phyloP scores from a whole-genome alignment of 2,329 filamentous ascomycete species.

The Fonsecaea erecta region DNA sequence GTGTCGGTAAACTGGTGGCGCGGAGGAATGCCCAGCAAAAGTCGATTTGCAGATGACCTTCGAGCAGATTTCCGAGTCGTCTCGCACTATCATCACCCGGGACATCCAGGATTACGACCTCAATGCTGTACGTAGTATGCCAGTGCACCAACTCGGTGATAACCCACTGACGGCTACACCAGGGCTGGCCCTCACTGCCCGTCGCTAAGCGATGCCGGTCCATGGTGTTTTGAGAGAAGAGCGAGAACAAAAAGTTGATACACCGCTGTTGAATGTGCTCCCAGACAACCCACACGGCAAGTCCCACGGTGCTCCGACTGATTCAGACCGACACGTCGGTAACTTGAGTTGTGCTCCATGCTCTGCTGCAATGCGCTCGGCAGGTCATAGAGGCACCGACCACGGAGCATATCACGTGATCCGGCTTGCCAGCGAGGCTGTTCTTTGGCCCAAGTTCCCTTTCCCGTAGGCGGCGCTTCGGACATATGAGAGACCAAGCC shows the following conservation, averaged over 20 bases:
- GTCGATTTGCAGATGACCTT: conserved; percentile 96
- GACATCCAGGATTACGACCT: conserved; percentile 89
- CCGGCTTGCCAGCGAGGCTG: too few species aligned
- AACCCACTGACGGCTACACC: conserved; percentile 99
- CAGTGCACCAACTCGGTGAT: conserved; percentile 98
- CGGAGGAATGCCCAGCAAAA: too few species aligned
- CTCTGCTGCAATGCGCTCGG: too few species aligned
- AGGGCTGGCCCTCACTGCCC: conserved; percentile 96
- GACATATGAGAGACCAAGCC: too few species aligned
- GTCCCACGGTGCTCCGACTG: conserved; percentile 84
- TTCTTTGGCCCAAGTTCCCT: too few species aligned
- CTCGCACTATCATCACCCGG: conserved; percentile 85
- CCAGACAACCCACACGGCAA: conserved; percentile 94
- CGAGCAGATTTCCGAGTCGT: conserved; percentile 83
- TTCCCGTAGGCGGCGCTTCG: too few species aligned
- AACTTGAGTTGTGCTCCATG: too few species aligned
- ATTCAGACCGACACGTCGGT: conserved; percentile 89
- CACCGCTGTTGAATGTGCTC: conserved; percentile 5
- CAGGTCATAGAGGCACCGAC: too few species aligned
- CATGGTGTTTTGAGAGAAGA: neutral
- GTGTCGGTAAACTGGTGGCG: too few species aligned
- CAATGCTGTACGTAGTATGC: conserved; percentile 96
- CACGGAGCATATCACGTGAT: too few species aligned
- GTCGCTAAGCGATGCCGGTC: too few species aligned
- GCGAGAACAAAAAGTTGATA: conserved; percentile 15